Evolutionary conservation across 768 basidiomycete genomes (phyloP), one percentile per base, ranked within the genome.

Genomic region (Termitomyces sp.): DNA sequence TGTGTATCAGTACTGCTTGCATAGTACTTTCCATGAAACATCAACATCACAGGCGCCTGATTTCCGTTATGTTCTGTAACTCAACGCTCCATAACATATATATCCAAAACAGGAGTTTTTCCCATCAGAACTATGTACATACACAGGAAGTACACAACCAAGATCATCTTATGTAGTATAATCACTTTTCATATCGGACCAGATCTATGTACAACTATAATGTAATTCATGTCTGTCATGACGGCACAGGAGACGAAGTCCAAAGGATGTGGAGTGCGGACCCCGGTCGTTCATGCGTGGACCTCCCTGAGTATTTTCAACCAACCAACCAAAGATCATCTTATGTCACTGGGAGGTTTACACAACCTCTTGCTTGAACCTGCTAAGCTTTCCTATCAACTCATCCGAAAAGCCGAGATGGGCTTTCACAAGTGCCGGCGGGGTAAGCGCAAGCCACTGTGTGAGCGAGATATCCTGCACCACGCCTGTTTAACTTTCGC

Each of bases 361-460:
- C 7, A 83, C 80, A 14, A 87, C 72, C 32, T 68, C 71, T 38
- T 76, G 73, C 69, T 87, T 84, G n/a, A 74, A 76, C 65, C 75
- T 82, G 62, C 74, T 80, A 44, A 87, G 72, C 9, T 74, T 71
- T 4, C 74, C 68, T 47, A 87, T 79, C 8, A 77, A 74, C 20
- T 77, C 79, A 28, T 83, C 79, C 10, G 80, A 78, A 50, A 88
- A 64, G 30, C 75, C 74, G n/a, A 87, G 78, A 63, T 87, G 82
- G 0, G 82, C 83, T 66, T 84, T 83, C 35, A 88, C 84, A 12
- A 88, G 74, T 28, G 74, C 75, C 2, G 78, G 81, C 5, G 85
- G 85, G 0, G 81, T 83, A 38, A 86, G 68, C 0, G 85, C 83
- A n/a, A 87, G 73, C 85, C 85, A 86, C 65, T 86, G 80, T 55